Evolutionary conservation across 495 filamentous ascomycete species (phyloP).

Genomic region (Penicillium tannophilum): DNA sequence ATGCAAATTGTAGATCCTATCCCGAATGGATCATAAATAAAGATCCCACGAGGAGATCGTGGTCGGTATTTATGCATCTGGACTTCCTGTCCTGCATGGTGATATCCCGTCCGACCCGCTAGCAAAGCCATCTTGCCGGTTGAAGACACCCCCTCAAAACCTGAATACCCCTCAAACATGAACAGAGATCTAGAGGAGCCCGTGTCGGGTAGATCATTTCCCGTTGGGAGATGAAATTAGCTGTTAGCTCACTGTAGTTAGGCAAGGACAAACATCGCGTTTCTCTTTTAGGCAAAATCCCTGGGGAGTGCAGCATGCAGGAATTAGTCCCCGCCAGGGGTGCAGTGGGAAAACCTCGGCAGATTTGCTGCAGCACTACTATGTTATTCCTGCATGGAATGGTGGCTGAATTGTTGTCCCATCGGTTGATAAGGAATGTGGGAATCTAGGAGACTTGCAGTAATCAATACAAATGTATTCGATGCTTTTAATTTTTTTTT

Average conservation of each 20-base stretch:
- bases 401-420: neutral
- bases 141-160: neutral
- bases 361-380: conserved; percentile 4
- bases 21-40: neutral
- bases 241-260: neutral
- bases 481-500: too few relatives aligned
- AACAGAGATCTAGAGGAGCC: neutral
- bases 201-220: conserved; percentile 1
- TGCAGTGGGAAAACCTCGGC: conserved; percentile 18
- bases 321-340: neutral
- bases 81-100: neutral
- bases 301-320: conserved; percentile 21
- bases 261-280: neutral
- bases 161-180: neutral
- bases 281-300: conserved; percentile 24
- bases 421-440: neutral
- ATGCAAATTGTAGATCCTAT: neutral
- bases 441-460: neutral
- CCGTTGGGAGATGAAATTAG: neutral
- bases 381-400: neutral
- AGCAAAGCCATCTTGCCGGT: neutral
- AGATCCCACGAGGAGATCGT: neutral
- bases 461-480: neutral
- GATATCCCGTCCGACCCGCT: neutral
- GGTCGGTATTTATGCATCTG: neutral